Evolutionary conservation across 805 yeast genomes (phyloP), one percentile per base, ranked within the genome.

Genomic region (Metschnikowia kofuensis): DNA sequence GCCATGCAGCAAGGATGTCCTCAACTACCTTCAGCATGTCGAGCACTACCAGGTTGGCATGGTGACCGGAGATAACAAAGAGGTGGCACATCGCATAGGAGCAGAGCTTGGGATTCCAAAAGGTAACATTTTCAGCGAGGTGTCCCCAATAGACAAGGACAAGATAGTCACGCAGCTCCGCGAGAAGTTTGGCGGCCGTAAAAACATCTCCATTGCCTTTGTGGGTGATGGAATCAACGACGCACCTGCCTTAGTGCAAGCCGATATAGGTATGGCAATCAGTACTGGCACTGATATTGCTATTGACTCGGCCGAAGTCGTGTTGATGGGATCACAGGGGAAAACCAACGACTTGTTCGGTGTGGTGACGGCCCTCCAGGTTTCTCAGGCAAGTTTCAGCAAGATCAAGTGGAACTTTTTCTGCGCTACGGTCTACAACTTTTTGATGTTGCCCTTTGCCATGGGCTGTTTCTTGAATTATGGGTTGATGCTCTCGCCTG

Each of bases 161-260:
- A 77, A 77, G 30, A 75, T 89, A 32, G 82, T 94, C 21, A 68
- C 69, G 37, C 73, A 76, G 42, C 69, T 89, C 47, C 87, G 84
- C 59, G 65, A 59, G 13, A 70, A 74, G 14, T 64, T 62, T 38
- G 74, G 75, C 1, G 68, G 68, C 1, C 53, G 57, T 6, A 36
- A 38, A 11, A 63, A 68, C 40, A 68, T 63, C 4, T 66, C 68
- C 3, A 85, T 94, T 38, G 92, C 91, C 6, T 90, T 95, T 75
- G 85, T 94, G 21, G 99, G 99, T 35, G 99, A 94, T 68, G 99
- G 99, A 51, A 88, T 94, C 56, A 94, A 94, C 66, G 99, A 94
- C 64, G 96, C 98, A 0, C 97, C 99, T 0, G 98, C 98, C 0
- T 76, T 94, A 47, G 96, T 89, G 1, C 78, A 85, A 48, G 87